phyloP scores from a whole-genome alignment of 257 asterid species.

The Nicotiana paniculata region DNA sequence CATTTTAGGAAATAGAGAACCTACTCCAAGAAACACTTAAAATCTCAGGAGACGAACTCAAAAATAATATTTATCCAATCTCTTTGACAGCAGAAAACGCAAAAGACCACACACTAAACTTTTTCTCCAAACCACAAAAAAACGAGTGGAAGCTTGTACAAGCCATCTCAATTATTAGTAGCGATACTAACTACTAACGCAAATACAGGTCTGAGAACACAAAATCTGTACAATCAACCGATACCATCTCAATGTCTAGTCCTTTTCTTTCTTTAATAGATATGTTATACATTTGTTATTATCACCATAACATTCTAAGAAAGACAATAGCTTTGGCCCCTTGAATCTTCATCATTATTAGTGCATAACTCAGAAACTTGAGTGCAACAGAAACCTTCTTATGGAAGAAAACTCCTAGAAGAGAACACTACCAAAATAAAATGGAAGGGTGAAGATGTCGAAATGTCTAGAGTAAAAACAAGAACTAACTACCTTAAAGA shows the following conservation, averaged over 20 bases:
- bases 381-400: conserved; percentile 4
- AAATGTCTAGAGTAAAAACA: background rate
- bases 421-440: background rate
- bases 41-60: background rate
- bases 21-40: background rate
- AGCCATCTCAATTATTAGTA: background rate
- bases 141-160: background rate
- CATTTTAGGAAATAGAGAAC: background rate
- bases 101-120: background rate
- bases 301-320: background rate
- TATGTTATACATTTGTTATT: background rate
- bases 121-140: background rate
- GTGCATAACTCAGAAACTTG: background rate
- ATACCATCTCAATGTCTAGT: background rate
- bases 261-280: background rate
- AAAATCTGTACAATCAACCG: background rate
- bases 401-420: background rate
- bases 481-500: conserved; percentile 40
- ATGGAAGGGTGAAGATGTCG: background rate
- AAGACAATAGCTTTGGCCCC: background rate
- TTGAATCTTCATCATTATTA: background rate
- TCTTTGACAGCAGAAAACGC: background rate
- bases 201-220: background rate
- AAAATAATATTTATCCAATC: background rate
- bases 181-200: background rate